phyloP scores from a whole-genome alignment of 305 asterid genomes.

The Solanum hybrid region DNA sequence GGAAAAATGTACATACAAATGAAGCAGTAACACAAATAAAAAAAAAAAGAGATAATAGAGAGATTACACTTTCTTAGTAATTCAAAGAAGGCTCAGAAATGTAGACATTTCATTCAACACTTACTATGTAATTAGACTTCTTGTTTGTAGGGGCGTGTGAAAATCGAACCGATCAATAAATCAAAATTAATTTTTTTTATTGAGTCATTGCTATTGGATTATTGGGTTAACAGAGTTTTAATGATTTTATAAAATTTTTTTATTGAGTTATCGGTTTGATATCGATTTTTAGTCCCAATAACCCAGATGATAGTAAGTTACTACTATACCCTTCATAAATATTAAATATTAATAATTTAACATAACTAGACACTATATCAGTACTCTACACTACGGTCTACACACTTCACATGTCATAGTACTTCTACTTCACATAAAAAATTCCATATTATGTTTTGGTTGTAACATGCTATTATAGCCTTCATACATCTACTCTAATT shows the following conservation, averaged over 20 bases:
- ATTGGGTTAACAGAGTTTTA: not conserved
- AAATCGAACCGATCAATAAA: too few species aligned
- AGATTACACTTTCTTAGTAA: not conserved
- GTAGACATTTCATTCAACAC: not conserved
- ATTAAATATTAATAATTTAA: too few species aligned
- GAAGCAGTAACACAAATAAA: too few species aligned
- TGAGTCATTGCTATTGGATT: not conserved
- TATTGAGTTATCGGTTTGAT: too few species aligned
- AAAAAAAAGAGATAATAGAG: too few species aligned
- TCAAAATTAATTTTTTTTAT: too few species aligned
- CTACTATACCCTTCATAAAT: not conserved
- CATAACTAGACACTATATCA: not conserved
- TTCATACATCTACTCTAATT: not conserved
- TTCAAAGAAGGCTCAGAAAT: too few species aligned
- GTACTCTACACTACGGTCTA: not conserved
- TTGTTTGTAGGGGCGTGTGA: not conserved
- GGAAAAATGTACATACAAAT: too few species aligned
- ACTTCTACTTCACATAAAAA: not conserved
- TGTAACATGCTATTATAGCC: not conserved
- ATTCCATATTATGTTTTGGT: not conserved
- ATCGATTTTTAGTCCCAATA: too few species aligned
- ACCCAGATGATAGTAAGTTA: not conserved
- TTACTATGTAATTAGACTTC: too few species aligned
- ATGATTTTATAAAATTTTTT: too few species aligned
- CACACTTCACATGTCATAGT: not conserved